A percentile compares a stretch with the other conserved stretches of the same genome.
Evolutionary conservation across 164 flowering plant species (phyloP).

Genomic region (Cinnamomum micranthum): DNA sequence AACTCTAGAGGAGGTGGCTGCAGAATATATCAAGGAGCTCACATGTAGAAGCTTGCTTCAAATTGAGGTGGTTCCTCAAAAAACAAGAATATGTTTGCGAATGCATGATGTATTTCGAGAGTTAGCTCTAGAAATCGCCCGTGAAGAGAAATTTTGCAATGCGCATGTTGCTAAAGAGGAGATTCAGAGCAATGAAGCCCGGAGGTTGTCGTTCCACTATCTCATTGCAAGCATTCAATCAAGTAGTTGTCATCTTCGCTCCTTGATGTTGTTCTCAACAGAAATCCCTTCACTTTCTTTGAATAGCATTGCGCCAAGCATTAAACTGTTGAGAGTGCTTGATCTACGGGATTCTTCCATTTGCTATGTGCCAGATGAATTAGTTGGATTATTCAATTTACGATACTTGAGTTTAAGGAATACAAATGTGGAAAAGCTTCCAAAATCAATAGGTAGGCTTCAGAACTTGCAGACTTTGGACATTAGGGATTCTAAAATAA

Average conservation of each 20-base stretch:
- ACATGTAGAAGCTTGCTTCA: slow-evolving; percentile 12
- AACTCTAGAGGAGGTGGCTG: slow-evolving; percentile 1
- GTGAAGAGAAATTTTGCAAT: neutral
- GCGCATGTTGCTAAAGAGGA: neutral
- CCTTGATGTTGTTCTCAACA: neutral
- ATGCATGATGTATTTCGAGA: slow-evolving; percentile 21
- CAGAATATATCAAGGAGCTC: slow-evolving; percentile 3
- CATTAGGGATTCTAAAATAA: neutral
- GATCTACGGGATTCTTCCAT: neutral
- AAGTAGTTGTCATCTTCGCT: neutral
- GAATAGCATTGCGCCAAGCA: neutral
- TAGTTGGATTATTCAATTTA: neutral
- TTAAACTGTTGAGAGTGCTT: neutral
- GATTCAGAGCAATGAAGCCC: neutral
- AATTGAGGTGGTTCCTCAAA: neutral
- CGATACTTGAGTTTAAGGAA: neutral
- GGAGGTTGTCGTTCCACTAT: slow-evolving; percentile 7
- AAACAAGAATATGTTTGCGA: neutral
- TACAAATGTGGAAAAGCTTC: neutral
- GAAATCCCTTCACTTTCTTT: too few relatives aligned
- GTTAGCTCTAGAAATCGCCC: slow-evolving; percentile 2
- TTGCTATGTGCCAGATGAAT: neutral
- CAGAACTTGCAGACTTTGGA: slow-evolving; percentile 1
- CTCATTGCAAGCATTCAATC: neutral
- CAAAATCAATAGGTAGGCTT: neutral